Conservation (phyloP, 1,284 basidiomycete species). For the Tilletia caries region DNA sequence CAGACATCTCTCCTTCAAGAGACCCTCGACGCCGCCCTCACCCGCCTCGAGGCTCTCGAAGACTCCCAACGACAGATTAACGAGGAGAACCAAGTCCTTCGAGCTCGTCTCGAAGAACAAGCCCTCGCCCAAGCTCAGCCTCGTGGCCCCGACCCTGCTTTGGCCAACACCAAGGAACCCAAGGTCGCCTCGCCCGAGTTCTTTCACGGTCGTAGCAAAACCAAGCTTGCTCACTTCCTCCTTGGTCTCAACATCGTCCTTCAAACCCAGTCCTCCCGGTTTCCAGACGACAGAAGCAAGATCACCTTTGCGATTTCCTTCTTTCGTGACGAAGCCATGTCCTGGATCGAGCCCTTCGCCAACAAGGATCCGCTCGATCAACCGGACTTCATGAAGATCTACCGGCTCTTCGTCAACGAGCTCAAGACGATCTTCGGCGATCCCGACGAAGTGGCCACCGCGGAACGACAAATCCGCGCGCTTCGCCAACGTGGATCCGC, state of each 20-base stretch:
- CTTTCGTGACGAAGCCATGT: neutral
- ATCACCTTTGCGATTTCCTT: neutral
- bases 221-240: neutral
- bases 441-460: neutral
- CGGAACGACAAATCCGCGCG: neutral
- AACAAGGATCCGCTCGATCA: neutral
- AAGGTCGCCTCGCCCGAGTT: neutral
- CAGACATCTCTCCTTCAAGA: neutral
- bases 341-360: constrained; percentile 2
- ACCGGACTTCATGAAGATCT: neutral
- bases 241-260: constrained; percentile 1
- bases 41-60: neutral
- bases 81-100: neutral
- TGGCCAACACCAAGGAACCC: neutral
- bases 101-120: neutral
- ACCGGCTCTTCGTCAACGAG: neutral
- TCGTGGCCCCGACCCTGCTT: too few species aligned
- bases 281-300: neutral
- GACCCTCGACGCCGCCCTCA: neutral
- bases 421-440: neutral
- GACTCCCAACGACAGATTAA: neutral
- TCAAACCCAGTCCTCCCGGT: neutral
- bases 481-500: neutral
- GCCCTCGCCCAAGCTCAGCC: too few species aligned
- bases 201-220: neutral